These are phyloP conservation scores for Mycena leptocephala DNA, from an alignment of 768 basidiomycete species.

Conservation along the genomic window DNA sequence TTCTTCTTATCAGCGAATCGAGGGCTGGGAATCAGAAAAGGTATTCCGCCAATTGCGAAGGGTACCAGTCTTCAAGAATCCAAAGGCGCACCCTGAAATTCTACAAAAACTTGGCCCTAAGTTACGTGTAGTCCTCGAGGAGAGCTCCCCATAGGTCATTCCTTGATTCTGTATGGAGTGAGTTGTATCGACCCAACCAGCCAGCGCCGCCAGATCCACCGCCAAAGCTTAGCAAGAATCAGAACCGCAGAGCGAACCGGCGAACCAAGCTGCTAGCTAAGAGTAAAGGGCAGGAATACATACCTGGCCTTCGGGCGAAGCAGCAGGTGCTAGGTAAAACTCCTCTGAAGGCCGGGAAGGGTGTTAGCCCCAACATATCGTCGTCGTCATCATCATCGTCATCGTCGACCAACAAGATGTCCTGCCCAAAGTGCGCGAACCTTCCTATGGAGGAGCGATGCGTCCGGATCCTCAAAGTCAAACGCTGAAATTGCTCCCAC, in stretches of 20 bases:
- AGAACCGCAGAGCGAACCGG: too few species aligned
- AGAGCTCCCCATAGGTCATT: neutral
- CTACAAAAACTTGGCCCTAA: neutral
- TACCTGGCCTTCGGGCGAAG: too few species aligned
- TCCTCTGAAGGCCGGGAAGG: neutral
- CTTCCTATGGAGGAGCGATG: neutral
- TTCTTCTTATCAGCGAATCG: neutral
- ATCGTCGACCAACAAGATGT: neutral
- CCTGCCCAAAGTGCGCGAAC: neutral
- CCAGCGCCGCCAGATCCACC: neutral
- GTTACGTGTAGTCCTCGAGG: neutral
- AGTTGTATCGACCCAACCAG: neutral
- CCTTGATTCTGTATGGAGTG: neutral
- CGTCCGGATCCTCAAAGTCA: neutral
- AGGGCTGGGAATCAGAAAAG: neutral
- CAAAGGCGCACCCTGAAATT: too few species aligned
- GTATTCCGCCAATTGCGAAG: neutral
- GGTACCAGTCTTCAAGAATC: neutral
- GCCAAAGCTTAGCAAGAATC: neutral
- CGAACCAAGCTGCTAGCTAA: neutral
- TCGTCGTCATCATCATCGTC: too few species aligned
- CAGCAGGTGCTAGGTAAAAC: too few species aligned
- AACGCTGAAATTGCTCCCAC: neutral
- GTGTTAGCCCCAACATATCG: neutral
- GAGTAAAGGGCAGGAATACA: too few species aligned